Percentiles rank a stretch among this genome's conserved stretches.
Evolutionary conservation across 1,284 basidiomycete species (phyloP).

Genomic region (Cryptococcus wingfieldii): DNA sequence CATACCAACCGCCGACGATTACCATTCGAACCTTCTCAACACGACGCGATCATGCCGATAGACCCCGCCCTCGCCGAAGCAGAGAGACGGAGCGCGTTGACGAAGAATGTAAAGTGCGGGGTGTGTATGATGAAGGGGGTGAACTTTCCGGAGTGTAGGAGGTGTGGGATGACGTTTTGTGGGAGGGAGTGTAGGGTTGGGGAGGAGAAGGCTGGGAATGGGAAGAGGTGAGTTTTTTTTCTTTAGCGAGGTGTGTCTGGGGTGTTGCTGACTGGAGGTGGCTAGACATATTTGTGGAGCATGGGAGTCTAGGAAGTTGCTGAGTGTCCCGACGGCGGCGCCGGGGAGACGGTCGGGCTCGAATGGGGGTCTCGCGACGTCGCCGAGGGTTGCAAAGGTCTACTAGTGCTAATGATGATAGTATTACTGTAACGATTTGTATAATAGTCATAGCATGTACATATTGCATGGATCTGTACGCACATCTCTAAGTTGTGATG

Average conservation of each 20-base stretch:
- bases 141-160: conserved; percentile 45
- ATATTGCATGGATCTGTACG: no score
- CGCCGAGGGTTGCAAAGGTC: no score
- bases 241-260: no score
- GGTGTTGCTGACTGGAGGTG: background rate
- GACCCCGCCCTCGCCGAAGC: conserved; percentile 38
- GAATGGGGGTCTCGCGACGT: no score
- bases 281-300: conserved; percentile 35
- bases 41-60: conserved; percentile 22
- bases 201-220: conserved; percentile 35
- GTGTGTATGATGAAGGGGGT: conserved; percentile 38
- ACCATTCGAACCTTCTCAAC: conserved; percentile 22
- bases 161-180: conserved; percentile 42
- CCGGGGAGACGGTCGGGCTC: no score
- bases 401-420: no score
- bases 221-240: conserved; percentile 29
- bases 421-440: no score
- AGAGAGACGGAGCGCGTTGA: conserved; percentile 36
- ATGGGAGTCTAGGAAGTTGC: conserved; percentile 26
- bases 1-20: conserved; percentile 5
- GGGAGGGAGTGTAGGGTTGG: conserved; percentile 40
- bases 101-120: conserved; percentile 38
- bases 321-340: background rate
- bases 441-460: no score
- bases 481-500: no score